phyloP scores from a whole-genome alignment of 768 basidiomycete genomes.

The Dentipellis sp. region DNA sequence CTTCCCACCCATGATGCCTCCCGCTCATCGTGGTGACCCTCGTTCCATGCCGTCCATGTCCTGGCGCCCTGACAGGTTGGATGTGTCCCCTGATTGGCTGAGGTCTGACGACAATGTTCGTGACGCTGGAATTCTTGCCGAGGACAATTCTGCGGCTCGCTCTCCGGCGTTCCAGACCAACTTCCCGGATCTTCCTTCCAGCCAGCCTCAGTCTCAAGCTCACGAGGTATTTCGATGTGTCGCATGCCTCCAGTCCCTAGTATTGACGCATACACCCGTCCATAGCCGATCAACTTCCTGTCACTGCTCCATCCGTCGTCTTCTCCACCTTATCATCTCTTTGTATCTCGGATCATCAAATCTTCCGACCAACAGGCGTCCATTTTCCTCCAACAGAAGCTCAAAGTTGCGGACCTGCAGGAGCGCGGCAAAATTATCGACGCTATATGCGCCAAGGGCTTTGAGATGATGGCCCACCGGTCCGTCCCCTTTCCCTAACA shows the following conservation, averaged over 20 bases:
- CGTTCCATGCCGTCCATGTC: conserved; percentile 15
- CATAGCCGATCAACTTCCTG: conserved; percentile 82
- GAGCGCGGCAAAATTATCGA: conserved; percentile 81
- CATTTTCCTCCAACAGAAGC: conserved; percentile 83
- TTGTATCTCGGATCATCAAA: conserved; percentile 81
- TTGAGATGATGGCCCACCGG: conserved; percentile 92
- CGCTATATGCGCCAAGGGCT: conserved; percentile 75
- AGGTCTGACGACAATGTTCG: conserved; percentile 24
- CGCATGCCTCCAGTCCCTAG: neutral
- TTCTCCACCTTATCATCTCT: conserved; percentile 73
- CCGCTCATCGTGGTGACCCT: conserved; percentile 28
- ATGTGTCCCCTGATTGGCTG: conserved; percentile 34
- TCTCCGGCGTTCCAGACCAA: conserved; percentile 9
- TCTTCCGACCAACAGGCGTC: conserved; percentile 87
- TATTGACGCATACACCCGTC: neutral
- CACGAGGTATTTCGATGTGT: conserved; percentile 38
- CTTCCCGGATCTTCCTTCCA: conserved; percentile 6
- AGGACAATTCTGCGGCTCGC: conserved; percentile 13
- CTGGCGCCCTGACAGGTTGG: conserved; percentile 17
- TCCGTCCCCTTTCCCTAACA: conserved; percentile 17
- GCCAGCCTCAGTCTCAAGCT: conserved; percentile 12
- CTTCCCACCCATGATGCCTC: conserved; percentile 22
- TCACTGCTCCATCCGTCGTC: conserved; percentile 80
- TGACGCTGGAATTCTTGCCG: conserved; percentile 18
- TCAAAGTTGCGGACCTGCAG: conserved; percentile 73